These are phyloP conservation scores for Emericellopsis atlantica DNA, from an alignment of 2,329 filamentous ascomycete genomes.

Conservation along the genomic window DNA sequence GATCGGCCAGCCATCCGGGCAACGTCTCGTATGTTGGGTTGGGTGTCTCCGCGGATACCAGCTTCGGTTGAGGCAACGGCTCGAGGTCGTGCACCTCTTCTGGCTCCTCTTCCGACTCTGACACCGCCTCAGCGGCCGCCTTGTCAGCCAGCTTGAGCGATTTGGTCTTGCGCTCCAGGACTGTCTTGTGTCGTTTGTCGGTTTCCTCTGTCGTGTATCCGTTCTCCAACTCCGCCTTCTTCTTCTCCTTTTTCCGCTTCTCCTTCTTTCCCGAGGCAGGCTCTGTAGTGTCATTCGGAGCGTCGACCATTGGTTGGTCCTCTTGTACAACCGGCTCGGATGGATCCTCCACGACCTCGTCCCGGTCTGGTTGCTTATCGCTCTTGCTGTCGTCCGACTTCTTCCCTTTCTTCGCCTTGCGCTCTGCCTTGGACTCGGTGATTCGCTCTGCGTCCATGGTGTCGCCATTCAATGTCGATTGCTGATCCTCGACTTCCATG, in stretches of 20 bases:
- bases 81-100: slow-evolving; percentile 56
- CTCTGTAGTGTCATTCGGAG: slow-evolving; percentile 2
- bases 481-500: slow-evolving; percentile 1
- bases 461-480: too few species aligned
- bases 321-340: background rate
- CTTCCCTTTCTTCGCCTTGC: too few species aligned
- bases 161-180: slow-evolving; percentile 43
- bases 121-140: slow-evolving; percentile 15
- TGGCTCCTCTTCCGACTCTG: slow-evolving; percentile 16
- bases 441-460: too few species aligned
- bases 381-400: too few species aligned
- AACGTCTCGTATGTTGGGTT: slow-evolving; percentile 64
- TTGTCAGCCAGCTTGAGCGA: slow-evolving; percentile 32
- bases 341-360: too few species aligned
- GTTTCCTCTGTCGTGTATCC: slow-evolving; percentile 13
- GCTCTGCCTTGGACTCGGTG: too few species aligned
- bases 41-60: slow-evolving; percentile 40
- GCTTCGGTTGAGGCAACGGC: slow-evolving; percentile 68
- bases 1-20: slow-evolving; percentile 68
- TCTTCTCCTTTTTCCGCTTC: slow-evolving; percentile 19
- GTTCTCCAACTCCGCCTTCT: slow-evolving; percentile 8
- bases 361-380: too few species aligned
- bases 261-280: slow-evolving; percentile 5
- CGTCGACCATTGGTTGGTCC: slow-evolving; percentile 1
- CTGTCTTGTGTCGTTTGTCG: slow-evolving; percentile 29